These are phyloP conservation scores for Cryptosporidium xiaoi DNA, from an alignment of 169 alveolate genomes.

Conservation along the genomic window DNA sequence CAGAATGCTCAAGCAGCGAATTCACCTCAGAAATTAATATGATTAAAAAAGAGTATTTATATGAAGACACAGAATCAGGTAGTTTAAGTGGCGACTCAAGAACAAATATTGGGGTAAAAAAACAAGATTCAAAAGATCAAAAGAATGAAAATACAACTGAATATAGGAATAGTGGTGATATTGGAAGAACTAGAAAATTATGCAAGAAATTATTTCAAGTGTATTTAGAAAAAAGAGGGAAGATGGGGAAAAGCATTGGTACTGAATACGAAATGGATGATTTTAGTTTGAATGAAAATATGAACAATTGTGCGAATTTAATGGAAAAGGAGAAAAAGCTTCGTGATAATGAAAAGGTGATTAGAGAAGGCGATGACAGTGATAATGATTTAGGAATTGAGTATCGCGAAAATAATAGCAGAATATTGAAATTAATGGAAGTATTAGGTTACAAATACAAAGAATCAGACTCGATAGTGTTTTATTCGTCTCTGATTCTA, in stretches of 20 bases:
- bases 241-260: not conserved
- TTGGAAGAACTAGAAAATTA: too few species aligned
- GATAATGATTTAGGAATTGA: not conserved
- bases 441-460: not conserved
- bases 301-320: too few species aligned
- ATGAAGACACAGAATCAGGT: too few species aligned
- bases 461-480: not conserved
- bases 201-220: too few species aligned
- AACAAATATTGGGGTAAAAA: too few species aligned
- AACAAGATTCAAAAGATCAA: too few species aligned
- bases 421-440: not conserved
- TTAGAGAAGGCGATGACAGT: not conserved
- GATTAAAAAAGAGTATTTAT: not conserved
- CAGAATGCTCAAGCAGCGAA: conserved; percentile 45
- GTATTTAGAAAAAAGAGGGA: conserved; percentile 3
- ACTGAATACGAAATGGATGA: not conserved
- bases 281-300: not conserved
- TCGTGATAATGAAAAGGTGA: not conserved
- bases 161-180: too few species aligned
- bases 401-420: not conserved
- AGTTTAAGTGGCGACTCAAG: too few species aligned
- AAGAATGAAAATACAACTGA: too few species aligned
- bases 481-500: conserved; percentile 14
- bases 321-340: not conserved
- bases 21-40: not conserved